A percentile compares a stretch with the other conserved stretches of the same genome.
Evolutionary conservation across 1,284 basidiomycete genomes (phyloP).

Genomic region (Termitomyces sp.): DNA sequence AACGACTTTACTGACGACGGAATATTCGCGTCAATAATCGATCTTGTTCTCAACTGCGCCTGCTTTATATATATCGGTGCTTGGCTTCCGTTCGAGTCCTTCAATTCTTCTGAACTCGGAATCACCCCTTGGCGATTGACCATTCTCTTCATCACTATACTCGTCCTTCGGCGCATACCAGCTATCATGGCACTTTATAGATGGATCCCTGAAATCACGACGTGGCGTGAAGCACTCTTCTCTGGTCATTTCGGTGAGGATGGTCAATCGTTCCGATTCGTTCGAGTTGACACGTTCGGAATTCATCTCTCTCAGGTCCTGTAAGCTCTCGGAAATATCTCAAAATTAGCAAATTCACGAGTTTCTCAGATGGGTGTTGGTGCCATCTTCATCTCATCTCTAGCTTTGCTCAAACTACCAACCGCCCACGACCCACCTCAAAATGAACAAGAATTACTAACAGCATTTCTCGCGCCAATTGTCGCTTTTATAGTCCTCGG

Average conservation of each 20-base stretch:
- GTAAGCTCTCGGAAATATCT: constrained; percentile 31
- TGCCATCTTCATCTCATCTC: constrained; percentile 80
- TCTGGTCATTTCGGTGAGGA: constrained; percentile 77
- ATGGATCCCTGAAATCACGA: constrained; percentile 80
- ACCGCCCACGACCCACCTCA: constrained; percentile 53
- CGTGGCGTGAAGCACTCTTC: constrained; percentile 78
- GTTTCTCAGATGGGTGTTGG: constrained; percentile 39
- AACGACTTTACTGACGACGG: constrained; percentile 80
- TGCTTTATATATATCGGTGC: constrained; percentile 91
- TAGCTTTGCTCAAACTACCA: constrained; percentile 68
- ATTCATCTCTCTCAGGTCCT: constrained; percentile 37
- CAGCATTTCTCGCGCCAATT: constrained; percentile 69
- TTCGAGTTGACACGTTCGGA: constrained; percentile 1
- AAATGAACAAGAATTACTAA: constrained; percentile 65
- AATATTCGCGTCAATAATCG: constrained; percentile 85
- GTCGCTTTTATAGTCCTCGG: constrained; percentile 80
- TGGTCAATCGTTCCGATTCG: background rate
- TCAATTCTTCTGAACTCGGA: constrained; percentile 56
- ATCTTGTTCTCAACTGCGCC: constrained; percentile 77
- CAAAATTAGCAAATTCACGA: background rate
- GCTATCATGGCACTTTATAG: constrained; percentile 67
- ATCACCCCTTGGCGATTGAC: constrained; percentile 72
- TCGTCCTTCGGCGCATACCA: constrained; percentile 75
- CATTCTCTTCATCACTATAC: constrained; percentile 60
- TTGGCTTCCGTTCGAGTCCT: constrained; percentile 76